Evolutionary conservation across 2,329 filamentous ascomycete species (phyloP), one percentile per base, ranked within the genome.

Genomic region (Thyridium curvatum): DNA sequence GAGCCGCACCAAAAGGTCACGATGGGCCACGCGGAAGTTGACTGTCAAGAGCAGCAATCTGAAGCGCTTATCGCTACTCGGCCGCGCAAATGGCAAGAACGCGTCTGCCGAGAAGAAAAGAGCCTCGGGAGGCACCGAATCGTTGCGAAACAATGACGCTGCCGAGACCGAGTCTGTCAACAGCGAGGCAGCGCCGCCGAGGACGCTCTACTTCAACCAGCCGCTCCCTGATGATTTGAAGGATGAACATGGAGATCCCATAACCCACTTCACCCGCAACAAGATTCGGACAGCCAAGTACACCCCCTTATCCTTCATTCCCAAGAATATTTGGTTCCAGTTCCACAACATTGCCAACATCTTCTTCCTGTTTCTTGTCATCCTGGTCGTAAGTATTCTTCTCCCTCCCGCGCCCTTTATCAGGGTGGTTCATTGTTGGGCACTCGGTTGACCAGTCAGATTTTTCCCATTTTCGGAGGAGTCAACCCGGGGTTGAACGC

Each of bases 211-310:
- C 66, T 93, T 97, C 72, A 96, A 96, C 61, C 63, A 83, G 21
- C 82, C 87, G 8, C 69, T 98, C 38, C 89, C 93, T 1, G 67
- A 74, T 32, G 74, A 82, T 17, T 76, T 85, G 47, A 72, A 83
- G 52, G 88, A 96, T 55, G 86, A 93, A 45, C 80, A 94, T 34
- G 93, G 90, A 29, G 73, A 79, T 42, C 85, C 89, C 3, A 60
- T 69, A 39, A 71, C 77, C 41, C 69, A 77, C 16, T 98, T 84
- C 61, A 75, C 86, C 35, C 76, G 91, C 49, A 98, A 98, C 71
- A 98, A 98, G 72, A 95, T 98, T 60, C 78, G 94, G 51, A 98
- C 93, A 3, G 87, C 93, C 43, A 98, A 97, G 65, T 98, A 98
- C 62, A 98, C 93, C 8, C 84, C 94, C 8, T 64, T 98, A 46